Percentiles rank a stretch among this genome's conserved stretches.
phyloP scores from a whole-genome alignment of 768 basidiomycete species.

The Rhodocollybia butyracea region DNA sequence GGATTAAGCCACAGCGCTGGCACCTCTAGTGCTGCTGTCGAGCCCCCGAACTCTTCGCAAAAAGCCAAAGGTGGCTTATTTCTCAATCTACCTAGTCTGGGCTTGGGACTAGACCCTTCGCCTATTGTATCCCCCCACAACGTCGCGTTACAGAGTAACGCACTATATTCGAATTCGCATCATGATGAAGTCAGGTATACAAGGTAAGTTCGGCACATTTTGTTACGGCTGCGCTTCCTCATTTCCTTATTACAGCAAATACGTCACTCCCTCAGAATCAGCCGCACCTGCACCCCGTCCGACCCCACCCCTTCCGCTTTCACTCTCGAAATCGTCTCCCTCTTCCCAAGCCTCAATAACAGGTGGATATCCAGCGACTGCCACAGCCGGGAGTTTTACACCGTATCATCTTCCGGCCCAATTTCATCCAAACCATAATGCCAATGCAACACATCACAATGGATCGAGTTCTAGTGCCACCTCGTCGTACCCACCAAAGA shows the following conservation, averaged over 20 bases:
- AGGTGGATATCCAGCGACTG: slow-evolving; percentile 1
- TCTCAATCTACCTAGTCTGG: neutral
- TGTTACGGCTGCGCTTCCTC: neutral
- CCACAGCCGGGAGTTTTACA: slow-evolving; percentile 3
- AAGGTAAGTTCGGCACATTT: neutral
- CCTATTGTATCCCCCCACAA: neutral
- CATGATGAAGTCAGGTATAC: neutral
- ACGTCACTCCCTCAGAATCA: neutral
- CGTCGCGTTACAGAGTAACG: slow-evolving; percentile 7
- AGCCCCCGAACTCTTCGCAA: neutral
- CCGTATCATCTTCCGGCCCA: slow-evolving; percentile 2
- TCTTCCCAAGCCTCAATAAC: neutral
- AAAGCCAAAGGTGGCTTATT: slow-evolving; percentile 6
- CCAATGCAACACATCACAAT: too few species aligned
- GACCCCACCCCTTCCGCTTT: neutral
- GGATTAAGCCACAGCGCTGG: neutral
- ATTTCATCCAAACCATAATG: slow-evolving; percentile 12
- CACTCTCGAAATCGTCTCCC: neutral
- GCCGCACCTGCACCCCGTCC: neutral
- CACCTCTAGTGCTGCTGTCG: neutral
- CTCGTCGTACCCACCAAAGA: too few species aligned
- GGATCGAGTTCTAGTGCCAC: too few species aligned
- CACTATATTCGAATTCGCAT: slow-evolving; percentile 3
- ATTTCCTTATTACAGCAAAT: neutral
- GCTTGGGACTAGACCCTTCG: neutral